Evolutionary conservation across 257 asterid species (phyloP).

Genomic region (Primulina tabacum): DNA sequence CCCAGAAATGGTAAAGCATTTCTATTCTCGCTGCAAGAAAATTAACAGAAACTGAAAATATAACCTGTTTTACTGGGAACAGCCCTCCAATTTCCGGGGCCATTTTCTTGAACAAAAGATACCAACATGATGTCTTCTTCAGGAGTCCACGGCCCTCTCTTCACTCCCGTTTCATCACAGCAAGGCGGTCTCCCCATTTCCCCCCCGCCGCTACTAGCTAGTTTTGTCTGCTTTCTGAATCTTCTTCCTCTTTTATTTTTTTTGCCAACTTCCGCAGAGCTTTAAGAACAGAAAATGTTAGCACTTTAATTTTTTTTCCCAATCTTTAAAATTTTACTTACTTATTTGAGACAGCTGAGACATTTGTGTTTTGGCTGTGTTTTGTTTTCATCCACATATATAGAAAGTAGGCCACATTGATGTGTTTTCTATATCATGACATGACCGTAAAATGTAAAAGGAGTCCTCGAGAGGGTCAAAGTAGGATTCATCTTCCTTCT

Average conservation of each 20-base stretch:
- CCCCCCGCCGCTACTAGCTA: neutral
- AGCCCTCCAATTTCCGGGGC: constrained; percentile 92
- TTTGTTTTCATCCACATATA: constrained; percentile 37
- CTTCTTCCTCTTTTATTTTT: neutral
- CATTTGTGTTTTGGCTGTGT: constrained; percentile 33
- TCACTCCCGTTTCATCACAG: constrained; percentile 79
- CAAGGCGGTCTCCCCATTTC: constrained; percentile 97
- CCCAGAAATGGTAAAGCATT: too few species aligned
- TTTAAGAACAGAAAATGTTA: neutral
- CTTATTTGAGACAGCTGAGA: constrained; percentile 36
- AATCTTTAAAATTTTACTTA: too few species aligned
- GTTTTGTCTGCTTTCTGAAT: neutral
- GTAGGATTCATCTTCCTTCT: too few species aligned
- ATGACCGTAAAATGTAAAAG: neutral
- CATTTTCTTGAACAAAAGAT: constrained; percentile 77
- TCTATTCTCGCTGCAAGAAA: neutral
- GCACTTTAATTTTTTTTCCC: neutral
- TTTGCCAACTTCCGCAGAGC: neutral
- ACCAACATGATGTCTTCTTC: constrained; percentile 88
- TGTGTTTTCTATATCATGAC: neutral
- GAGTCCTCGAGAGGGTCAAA: neutral
- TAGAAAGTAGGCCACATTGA: constrained; percentile 28
- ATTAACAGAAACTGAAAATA: neutral
- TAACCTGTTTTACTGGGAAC: constrained; percentile 75
- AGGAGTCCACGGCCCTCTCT: constrained; percentile 98